Evolutionary conservation across 208 protist genomes (phyloP), one percentile per base, ranked within the genome.

Genomic region (Trypanosoma avium): DNA sequence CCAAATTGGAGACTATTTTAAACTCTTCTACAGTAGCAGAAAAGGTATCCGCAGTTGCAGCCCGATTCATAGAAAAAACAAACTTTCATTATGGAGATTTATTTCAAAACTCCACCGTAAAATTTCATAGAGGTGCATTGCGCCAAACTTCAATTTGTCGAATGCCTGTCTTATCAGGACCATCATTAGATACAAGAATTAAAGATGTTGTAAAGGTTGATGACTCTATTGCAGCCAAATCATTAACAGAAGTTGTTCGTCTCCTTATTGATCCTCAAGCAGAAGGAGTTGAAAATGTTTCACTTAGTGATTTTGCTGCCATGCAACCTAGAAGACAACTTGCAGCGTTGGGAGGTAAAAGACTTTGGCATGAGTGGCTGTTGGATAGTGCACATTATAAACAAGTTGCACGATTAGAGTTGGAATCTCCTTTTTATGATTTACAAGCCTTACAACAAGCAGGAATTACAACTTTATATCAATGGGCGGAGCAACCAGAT

Each of bases 241-340:
- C 61, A 58, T 65, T 94, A 53, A 73, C 77, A 9, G 70, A 86
- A 58, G 81, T 94, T 8, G 82, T 91, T 43, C 73, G 78, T 59
- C 82, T 88, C 5, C 82, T 94, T 45, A 90, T 94, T 59, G 88
- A 94, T 63, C 50, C 74, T 10, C 26, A 78, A n/a, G 84, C 79
- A 4, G 60, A 83, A 19, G 74, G 74, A 17, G 82, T 94, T 6
- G 84, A 94, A 69, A 61, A 70, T 30, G 84, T 94, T 33, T 80
- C 82, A 27, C 71, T 94, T 48, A 67, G 68, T 19, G 84, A 89
- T 67, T 92, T 89, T 52, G 77, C 64, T 12, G 69, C 80, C 10
- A 94, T 92, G 88, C 88, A 91, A 65, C 84, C 88, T 17, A 69
- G 72, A 57, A 73, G 88, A 38, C 88, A 90, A 61, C 76, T 94